Conservation (phyloP, 768 basidiomycete genomes). For the Amanita subjunquillea region DNA sequence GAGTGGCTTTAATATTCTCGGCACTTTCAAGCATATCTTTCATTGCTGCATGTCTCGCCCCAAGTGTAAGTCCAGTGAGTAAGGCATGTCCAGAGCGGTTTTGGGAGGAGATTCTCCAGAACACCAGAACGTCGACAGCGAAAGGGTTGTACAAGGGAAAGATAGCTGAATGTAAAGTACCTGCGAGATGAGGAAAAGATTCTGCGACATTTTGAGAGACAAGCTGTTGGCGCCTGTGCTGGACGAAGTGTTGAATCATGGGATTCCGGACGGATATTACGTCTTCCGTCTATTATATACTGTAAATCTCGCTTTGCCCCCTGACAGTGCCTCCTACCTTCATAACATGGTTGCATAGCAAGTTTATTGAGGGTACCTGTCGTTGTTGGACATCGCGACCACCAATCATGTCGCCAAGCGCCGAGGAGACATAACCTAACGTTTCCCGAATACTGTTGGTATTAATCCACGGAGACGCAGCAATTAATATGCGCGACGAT, state of each 20-base stretch:
- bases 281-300: neutral
- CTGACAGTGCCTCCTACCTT: constrained; percentile 22
- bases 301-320: neutral
- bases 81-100: constrained; percentile 51
- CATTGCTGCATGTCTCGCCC: constrained; percentile 61
- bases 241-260: constrained; percentile 36
- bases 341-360: constrained; percentile 38
- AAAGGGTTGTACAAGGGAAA: constrained; percentile 78
- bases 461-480: constrained; percentile 27
- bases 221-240: constrained; percentile 36
- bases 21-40: constrained; percentile 48
- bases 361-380: constrained; percentile 41
- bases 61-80: constrained; percentile 49
- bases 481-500: constrained; percentile 32
- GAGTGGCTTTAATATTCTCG: constrained; percentile 54
- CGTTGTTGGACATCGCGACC: constrained; percentile 29
- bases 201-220: constrained; percentile 16
- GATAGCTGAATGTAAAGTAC: constrained; percentile 36
- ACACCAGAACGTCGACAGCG: constrained; percentile 62
- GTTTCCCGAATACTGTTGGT: constrained; percentile 30
- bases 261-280: constrained; percentile 12
- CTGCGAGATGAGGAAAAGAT: constrained; percentile 49
- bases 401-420: constrained; percentile 40
- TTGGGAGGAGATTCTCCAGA: constrained; percentile 62
- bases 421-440: constrained; percentile 37